These are phyloP conservation scores for Phycomyces blakesleeanus DNA, from an alignment of 192 early-diverging fungal genomes.

Conservation along the genomic window DNA sequence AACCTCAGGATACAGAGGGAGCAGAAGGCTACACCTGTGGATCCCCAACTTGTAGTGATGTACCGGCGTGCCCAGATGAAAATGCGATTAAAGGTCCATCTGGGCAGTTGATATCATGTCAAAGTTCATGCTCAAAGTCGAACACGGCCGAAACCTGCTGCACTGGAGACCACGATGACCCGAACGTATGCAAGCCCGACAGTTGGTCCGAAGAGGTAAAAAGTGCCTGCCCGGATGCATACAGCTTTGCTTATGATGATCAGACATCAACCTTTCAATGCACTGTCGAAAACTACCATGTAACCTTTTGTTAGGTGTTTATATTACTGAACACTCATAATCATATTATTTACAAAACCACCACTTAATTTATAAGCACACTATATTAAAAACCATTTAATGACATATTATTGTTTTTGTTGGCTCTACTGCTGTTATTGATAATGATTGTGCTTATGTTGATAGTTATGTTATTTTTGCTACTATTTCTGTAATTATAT, in stretches of 20 bases:
- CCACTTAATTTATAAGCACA: background rate
- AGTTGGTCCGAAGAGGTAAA: conserved; percentile 8
- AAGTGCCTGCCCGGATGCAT: conserved; percentile 20
- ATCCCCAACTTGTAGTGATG: conserved; percentile 9
- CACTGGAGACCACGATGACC: conserved; percentile 11
- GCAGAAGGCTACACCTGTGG: conserved; percentile 19
- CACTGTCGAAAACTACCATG: conserved; percentile 3
- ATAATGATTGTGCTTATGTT: too few relatives aligned
- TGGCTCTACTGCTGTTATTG: too few relatives aligned
- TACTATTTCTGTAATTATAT: too few relatives aligned
- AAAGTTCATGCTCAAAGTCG: conserved; percentile 23
- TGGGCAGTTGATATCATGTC: conserved; percentile 22
- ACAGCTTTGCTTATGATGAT: conserved; percentile 35
- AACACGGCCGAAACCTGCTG: conserved; percentile 22
- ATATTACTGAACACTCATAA: too few relatives aligned
- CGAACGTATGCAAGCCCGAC: conserved; percentile 11
- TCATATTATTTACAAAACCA: background rate
- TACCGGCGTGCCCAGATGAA: conserved; percentile 13
- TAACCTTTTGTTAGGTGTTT: conserved; percentile 9
- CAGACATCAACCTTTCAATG: conserved; percentile 26
- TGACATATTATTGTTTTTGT: too few relatives aligned
- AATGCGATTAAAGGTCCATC: conserved; percentile 15
- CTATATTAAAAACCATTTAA: background rate
- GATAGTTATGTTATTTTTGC: too few relatives aligned
- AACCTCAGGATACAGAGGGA: background rate